These are phyloP conservation scores for Solanum verrucosum DNA, from an alignment of 257 asterid genomes.

Conservation along the genomic window DNA sequence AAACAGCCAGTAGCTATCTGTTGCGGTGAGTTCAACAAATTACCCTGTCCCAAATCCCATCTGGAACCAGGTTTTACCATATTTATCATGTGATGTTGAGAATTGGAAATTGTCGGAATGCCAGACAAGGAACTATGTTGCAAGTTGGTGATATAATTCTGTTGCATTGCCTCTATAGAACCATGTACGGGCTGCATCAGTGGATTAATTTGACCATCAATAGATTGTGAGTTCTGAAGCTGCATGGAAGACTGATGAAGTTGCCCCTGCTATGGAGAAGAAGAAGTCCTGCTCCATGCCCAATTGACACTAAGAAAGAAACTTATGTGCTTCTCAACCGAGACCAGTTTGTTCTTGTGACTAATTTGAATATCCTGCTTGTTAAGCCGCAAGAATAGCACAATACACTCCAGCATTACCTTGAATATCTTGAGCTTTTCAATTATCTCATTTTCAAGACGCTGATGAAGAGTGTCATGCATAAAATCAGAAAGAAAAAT, in stretches of 20 bases:
- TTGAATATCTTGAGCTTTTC: constrained; percentile 62
- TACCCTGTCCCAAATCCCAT: constrained; percentile 62
- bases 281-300: constrained; percentile 42
- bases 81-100: constrained; percentile 60
- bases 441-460: constrained; percentile 52
- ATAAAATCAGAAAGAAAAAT: constrained; percentile 19
- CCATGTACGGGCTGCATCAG: constrained; percentile 7
- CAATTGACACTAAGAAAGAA: constrained; percentile 50
- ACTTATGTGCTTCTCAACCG: constrained; percentile 61
- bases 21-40: constrained; percentile 54
- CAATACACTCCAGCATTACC: constrained; percentile 55
- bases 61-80: constrained; percentile 44
- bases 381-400: constrained; percentile 42
- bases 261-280: constrained; percentile 38
- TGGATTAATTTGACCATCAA: constrained; percentile 17
- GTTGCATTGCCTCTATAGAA: constrained; percentile 8
- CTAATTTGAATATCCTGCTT: constrained; percentile 43
- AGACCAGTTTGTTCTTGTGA: constrained; percentile 56
- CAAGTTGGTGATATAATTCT: constrained; percentile 48
- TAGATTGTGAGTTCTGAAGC: background rate
- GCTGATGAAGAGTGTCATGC: constrained; percentile 71
- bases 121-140: constrained; percentile 55
- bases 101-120: constrained; percentile 33
- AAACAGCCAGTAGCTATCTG: constrained; percentile 56
- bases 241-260: background rate